Evolutionary conservation across 2,329 filamentous ascomycete species (phyloP).

Genomic region (Arthrobotrys iridis): DNA sequence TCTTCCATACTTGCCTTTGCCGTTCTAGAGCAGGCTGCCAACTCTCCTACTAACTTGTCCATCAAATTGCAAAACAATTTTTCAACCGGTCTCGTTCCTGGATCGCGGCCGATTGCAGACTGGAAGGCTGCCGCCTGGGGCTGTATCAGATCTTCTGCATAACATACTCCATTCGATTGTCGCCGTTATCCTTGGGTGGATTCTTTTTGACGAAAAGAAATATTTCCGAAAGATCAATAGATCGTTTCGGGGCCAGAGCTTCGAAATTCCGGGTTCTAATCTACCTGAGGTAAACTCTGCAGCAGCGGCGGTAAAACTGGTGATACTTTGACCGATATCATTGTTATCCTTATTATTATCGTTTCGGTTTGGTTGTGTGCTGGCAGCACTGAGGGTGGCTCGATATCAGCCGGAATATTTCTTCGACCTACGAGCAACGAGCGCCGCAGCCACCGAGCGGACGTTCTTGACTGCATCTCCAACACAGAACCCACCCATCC

Average conservation of each 20-base stretch:
- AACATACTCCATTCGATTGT: conserved; percentile 46
- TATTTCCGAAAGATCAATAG: conserved; percentile 11
- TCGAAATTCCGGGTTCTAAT: conserved; percentile 4
- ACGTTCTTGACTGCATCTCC: conserved; percentile 34
- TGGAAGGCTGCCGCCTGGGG: conserved; percentile 34
- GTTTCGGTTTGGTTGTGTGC: neutral
- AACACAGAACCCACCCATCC: conserved; percentile 30
- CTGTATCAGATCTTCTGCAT: conserved; percentile 44
- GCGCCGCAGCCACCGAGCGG: conserved; percentile 21
- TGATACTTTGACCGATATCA: conserved; percentile 5
- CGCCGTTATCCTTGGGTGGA: conserved; percentile 38
- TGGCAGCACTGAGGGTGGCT: conserved; percentile 26
- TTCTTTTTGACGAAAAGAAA: conserved; percentile 18
- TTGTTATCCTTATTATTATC: neutral
- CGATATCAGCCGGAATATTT: conserved; percentile 17
- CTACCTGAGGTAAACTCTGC: conserved; percentile 2
- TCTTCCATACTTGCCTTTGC: conserved; percentile 9
- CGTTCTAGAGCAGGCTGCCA: conserved; percentile 38
- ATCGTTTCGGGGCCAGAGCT: conserved; percentile 4
- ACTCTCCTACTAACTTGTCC: conserved; percentile 48
- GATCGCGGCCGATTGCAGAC: conserved; percentile 30
- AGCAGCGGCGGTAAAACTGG: conserved; percentile 15
- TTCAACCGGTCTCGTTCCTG: conserved; percentile 32
- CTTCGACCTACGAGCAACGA: conserved; percentile 9
- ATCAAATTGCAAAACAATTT: conserved; percentile 31